These are phyloP conservation scores for Sporothrix pallida DNA, from an alignment of 2,329 filamentous ascomycete species.

Conservation along the genomic window DNA sequence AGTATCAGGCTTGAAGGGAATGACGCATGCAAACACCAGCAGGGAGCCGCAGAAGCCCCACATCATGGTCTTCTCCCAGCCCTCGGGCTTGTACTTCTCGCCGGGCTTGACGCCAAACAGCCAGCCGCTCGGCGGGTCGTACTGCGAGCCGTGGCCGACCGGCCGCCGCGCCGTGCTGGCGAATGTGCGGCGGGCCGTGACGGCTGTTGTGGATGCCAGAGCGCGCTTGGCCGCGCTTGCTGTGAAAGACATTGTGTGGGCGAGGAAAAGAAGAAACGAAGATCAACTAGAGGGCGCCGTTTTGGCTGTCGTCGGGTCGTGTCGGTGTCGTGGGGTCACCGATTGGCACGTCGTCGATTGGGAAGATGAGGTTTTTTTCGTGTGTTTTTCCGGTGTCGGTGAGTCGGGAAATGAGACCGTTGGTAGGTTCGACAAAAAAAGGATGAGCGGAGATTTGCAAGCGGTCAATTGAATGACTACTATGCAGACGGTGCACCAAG, in stretches of 20 bases:
- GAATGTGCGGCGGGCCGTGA: slow-evolving; percentile 33
- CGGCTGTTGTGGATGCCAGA: slow-evolving; percentile 20
- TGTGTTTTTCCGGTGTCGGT: slow-evolving; percentile 17
- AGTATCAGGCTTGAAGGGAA: slow-evolving; percentile 97
- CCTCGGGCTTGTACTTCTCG: slow-evolving; percentile 94
- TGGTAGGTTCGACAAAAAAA: neutral
- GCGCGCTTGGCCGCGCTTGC: slow-evolving; percentile 30
- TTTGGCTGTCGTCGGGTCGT: neutral
- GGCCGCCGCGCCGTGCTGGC: slow-evolving; percentile 32
- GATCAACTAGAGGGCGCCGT: neutral
- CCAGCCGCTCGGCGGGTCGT: slow-evolving; percentile 89
- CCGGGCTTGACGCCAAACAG: slow-evolving; percentile 93
- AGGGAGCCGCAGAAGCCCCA: slow-evolving; percentile 84
- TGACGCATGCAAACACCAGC: slow-evolving; percentile 74
- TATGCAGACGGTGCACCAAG: neutral
- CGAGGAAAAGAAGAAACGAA: neutral
- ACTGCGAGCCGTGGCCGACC: slow-evolving; percentile 72
- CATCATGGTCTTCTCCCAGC: slow-evolving; percentile 88
- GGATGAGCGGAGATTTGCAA: slow-evolving; percentile 30
- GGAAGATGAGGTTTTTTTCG: slow-evolving; percentile 22
- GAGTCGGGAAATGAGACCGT: slow-evolving; percentile 16
- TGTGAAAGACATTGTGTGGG: slow-evolving; percentile 29
- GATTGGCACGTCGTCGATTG: too few relatives aligned
- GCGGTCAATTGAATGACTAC: slow-evolving; percentile 20
- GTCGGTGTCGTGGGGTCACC: neutral